A percentile compares a stretch with the other conserved stretches of the same genome.
These are phyloP conservation scores for Colletotrichum tabaci DNA, from an alignment of 2,329 filamentous ascomycete species.

Conservation along the genomic window DNA sequence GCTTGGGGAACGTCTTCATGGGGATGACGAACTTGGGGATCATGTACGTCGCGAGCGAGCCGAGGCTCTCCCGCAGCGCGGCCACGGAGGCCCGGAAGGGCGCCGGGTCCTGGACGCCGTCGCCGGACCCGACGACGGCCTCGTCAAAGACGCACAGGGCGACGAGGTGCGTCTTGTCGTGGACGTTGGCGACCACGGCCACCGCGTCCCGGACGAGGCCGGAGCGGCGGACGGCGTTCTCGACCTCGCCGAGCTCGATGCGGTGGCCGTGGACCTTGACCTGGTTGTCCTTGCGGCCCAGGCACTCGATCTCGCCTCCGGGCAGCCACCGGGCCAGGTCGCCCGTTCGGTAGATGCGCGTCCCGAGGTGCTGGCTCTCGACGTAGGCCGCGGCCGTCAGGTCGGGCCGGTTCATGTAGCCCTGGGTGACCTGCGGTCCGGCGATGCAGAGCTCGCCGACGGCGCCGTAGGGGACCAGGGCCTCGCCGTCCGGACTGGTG, in stretches of 20 bases:
- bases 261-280: constrained; percentile 45
- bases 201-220: constrained; percentile 12
- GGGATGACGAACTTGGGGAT: constrained; percentile 47
- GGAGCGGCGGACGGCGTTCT: constrained; percentile 39
- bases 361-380: constrained; percentile 1
- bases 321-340: constrained; percentile 42
- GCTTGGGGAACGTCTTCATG: constrained; percentile 44
- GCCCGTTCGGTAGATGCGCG: constrained; percentile 43
- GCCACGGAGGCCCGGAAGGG: too few relatives aligned
- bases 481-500: constrained; percentile 16
- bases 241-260: constrained; percentile 45
- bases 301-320: constrained; percentile 42
- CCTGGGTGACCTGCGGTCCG: constrained; percentile 42
- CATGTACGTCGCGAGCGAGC: constrained; percentile 48
- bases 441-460: constrained; percentile 45
- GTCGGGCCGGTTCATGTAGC: constrained; percentile 42
- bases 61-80: constrained; percentile 37
- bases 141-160: constrained; percentile 12
- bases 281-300: constrained; percentile 43
- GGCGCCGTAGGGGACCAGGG: constrained; percentile 32
- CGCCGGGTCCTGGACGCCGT: too few relatives aligned
- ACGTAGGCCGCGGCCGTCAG: constrained; percentile 38
- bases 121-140: too few relatives aligned
- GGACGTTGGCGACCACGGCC: neutral
- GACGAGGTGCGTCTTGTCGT: constrained; percentile 11